Conservation (phyloP, 371 early-diverging fungal genomes). For the Lichtheimia ramosa region DNA sequence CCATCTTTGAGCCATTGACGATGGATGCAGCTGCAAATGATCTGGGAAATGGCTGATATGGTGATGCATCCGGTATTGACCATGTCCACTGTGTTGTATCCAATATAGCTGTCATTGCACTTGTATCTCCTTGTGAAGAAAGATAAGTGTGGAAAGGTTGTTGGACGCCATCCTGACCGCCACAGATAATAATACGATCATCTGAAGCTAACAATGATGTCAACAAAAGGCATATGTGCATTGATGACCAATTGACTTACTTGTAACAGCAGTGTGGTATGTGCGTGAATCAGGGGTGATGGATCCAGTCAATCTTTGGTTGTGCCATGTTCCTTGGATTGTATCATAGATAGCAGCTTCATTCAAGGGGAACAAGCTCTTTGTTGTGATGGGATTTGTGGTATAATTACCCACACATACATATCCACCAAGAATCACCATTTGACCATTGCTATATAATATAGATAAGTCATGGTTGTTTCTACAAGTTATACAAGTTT, state of each 20-base stretch:
- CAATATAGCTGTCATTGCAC: conserved; percentile 25
- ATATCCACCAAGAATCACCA: conserved; percentile 33
- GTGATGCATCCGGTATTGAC: conserved; percentile 24
- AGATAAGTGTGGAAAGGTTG: conserved; percentile 36
- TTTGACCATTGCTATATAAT: conserved; percentile 22
- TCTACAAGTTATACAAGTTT: neutral
- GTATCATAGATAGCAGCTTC: conserved; percentile 22
- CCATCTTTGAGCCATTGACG: conserved; percentile 28
- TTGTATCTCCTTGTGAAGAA: conserved; percentile 11
- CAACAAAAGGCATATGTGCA: neutral
- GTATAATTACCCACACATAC: conserved; percentile 21
- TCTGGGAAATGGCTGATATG: conserved; percentile 32
- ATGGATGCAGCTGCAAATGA: conserved; percentile 27
- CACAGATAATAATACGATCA: conserved; percentile 26
- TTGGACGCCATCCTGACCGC: conserved; percentile 28
- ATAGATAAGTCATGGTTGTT: neutral
- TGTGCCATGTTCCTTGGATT: conserved; percentile 15
- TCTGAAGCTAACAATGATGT: conserved; percentile 13
- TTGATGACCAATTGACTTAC: conserved; percentile 14
- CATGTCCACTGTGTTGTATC: conserved; percentile 26
- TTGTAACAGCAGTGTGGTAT: conserved; percentile 35
- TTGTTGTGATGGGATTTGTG: conserved; percentile 7
- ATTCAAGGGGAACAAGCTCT: conserved; percentile 18
- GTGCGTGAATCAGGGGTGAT: conserved; percentile 22
- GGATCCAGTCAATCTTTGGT: conserved; percentile 16